Evolutionary conservation across 177 flowering plant genomes (phyloP), one percentile per base, ranked within the genome.

Genomic region (Vitis hybrid): DNA sequence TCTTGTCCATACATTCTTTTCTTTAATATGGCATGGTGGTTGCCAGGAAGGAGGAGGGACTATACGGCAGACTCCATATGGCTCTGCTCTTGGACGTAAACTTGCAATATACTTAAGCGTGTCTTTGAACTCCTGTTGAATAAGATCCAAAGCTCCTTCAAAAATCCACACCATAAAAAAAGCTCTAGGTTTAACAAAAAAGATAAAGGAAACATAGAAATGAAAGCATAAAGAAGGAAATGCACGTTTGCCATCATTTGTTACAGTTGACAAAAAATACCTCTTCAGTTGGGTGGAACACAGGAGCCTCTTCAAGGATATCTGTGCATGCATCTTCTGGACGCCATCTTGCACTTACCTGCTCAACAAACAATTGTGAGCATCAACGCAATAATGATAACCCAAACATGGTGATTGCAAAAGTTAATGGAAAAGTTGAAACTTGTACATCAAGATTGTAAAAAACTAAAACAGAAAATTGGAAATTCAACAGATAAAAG

Each of bases 11-110:
- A 64, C 50, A 14, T 69, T 50, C 10, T 53, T 60, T 61, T 72
- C 76, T 70, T 69, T 63, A 1, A 72, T 14, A 67, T 60, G 60
- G 66, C 80, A 79, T 39, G 82, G 76, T 20, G 82, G 79, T 10
- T 74, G 18, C 85, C 87, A 84, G 7, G 83, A 79, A 62, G 80
- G 57, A 68, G 87, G 84, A 61, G 87, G 87, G 65, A 81, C 78
- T 74, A 84, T 80, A 57, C 85, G 85, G 61, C 85, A 79, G 31
- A 81, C 68, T 51, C 87, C 87, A 81, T 67, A 76, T 15, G 65
- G 53, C 65, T 81, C 83, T 39, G 79, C 82, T 51, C 45, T 74
- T 2, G 60, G 49, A 52, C 76, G 75, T 70, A 84, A 72, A 70
- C 72, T 78, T 65, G 74, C 76, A 33, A 82, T 68, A 67, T 79